These are phyloP conservation scores for Hemileia vastatrix DNA, from an alignment of 1,284 basidiomycete species.

Conservation along the genomic window DNA sequence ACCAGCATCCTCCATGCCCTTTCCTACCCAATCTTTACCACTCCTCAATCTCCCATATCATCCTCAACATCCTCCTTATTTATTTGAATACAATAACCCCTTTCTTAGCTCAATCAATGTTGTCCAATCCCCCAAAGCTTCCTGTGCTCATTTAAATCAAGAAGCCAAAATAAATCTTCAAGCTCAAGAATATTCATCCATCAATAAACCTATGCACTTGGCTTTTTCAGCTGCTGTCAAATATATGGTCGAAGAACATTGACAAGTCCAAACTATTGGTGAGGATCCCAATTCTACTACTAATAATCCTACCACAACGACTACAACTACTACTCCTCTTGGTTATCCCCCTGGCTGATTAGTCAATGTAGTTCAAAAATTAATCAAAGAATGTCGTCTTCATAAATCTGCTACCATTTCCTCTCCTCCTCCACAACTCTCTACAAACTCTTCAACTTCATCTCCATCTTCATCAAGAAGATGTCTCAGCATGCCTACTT, in stretches of 20 bases:
- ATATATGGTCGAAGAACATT: slow-evolving; percentile 18
- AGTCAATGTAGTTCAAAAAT: slow-evolving; percentile 9
- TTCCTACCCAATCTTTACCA: neutral
- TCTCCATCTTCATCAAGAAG: too few relatives aligned
- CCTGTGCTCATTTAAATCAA: slow-evolving; percentile 44
- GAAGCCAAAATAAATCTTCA: slow-evolving; percentile 45
- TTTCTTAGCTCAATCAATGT: slow-evolving; percentile 48
- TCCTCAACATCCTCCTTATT: slow-evolving; percentile 44
- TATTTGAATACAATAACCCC: slow-evolving; percentile 25
- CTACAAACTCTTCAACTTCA: too few relatives aligned
- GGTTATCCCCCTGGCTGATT: neutral
- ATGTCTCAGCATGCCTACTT: too few relatives aligned
- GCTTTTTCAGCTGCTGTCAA: slow-evolving; percentile 1
- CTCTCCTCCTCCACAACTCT: too few relatives aligned
- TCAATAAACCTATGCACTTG: neutral
- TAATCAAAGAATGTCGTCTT: slow-evolving; percentile 7
- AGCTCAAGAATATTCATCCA: too few relatives aligned
- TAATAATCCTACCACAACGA: too few relatives aligned
- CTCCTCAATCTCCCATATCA: too few relatives aligned
- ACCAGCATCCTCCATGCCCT: slow-evolving; percentile 45
- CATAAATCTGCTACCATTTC: neutral
- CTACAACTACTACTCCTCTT: too few relatives aligned
- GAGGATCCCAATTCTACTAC: too few relatives aligned
- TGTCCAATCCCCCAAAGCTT: slow-evolving; percentile 48
- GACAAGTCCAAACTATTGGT: too few relatives aligned